Percentiles rank a stretch among this genome's conserved stretches.
phyloP scores from a whole-genome alignment of 176 grass and related monocot genomes.

The Oryza glaberrima region DNA sequence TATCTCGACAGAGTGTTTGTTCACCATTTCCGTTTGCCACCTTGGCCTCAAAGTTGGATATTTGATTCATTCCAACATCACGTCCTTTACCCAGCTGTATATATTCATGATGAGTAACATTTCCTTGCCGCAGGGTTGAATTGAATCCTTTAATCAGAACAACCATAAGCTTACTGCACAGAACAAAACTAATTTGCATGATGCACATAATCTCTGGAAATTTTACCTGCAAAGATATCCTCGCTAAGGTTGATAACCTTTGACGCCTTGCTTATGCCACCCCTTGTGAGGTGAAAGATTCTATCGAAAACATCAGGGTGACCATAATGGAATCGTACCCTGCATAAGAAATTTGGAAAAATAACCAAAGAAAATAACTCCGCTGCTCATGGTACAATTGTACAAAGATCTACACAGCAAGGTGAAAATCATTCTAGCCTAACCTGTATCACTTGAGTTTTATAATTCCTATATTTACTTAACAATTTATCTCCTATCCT shows the following conservation, averaged over 20 bases:
- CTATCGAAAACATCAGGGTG: conserved; percentile 86
- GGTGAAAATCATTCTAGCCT: background rate
- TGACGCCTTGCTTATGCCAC: conserved; percentile 79
- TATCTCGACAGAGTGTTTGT: conserved; percentile 73
- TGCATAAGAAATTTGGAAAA: conserved; percentile 37
- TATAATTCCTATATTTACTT: background rate
- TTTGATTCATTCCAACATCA: conserved; percentile 85
- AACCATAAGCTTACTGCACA: conserved; percentile 13
- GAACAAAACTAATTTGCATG: conserved; percentile 26
- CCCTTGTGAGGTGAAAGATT: conserved; percentile 79
- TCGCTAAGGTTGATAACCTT: conserved; percentile 76
- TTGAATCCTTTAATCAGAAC: conserved; percentile 55
- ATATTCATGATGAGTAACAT: conserved; percentile 76
- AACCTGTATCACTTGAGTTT: background rate
- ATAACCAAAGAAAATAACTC: background rate
- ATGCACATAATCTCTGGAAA: conserved; percentile 29
- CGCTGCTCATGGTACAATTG: conserved; percentile 8
- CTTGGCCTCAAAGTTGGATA: conserved; percentile 80
- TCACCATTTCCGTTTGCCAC: conserved; percentile 79
- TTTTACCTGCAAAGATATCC: conserved; percentile 78
- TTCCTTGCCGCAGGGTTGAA: conserved; percentile 67
- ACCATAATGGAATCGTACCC: conserved; percentile 77
- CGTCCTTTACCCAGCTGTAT: conserved; percentile 79
- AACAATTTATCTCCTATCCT: conserved; percentile 31
- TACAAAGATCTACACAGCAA: conserved; percentile 28